A percentile compares a stretch with the other conserved stretches of the same genome.
phyloP scores from a whole-genome alignment of 306 rosid species.

The Inga leiocalycina region DNA sequence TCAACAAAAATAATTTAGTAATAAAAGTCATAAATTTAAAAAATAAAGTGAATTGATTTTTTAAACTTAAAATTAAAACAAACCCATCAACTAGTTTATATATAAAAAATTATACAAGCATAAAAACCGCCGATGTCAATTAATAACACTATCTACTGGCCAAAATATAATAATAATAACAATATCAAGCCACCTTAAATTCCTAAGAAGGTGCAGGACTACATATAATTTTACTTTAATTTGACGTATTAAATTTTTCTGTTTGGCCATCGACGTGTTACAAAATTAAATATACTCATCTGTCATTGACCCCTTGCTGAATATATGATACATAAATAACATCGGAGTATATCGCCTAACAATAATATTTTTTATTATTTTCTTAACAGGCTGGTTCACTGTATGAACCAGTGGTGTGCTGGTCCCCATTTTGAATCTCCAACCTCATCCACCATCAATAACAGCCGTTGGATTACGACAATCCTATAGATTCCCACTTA shows the following conservation, averaged over 20 bases:
- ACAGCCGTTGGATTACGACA: slow-evolving; percentile 30
- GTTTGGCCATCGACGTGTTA: too few species aligned
- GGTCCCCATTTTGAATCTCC: not conserved
- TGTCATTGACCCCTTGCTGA: too few species aligned
- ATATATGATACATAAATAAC: too few species aligned
- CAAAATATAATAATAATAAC: not conserved
- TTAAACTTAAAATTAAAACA: too few species aligned
- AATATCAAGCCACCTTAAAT: not conserved
- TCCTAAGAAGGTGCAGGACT: not conserved
- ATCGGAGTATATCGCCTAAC: too few species aligned
- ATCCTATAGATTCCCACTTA: slow-evolving; percentile 16
- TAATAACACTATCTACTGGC: not conserved
- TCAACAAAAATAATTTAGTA: too few species aligned
- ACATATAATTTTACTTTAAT: not conserved
- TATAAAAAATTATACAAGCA: too few species aligned
- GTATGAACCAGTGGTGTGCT: not conserved
- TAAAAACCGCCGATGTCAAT: not conserved
- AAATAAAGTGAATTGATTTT: too few species aligned
- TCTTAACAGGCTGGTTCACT: not conserved
- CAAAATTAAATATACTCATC: too few species aligned
- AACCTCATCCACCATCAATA: not conserved
- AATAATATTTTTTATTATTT: too few species aligned
- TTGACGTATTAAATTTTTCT: not conserved
- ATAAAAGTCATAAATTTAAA: too few species aligned
- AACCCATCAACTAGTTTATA: too few species aligned